Conservation (phyloP, 2,329 filamentous ascomycete species). For the Trichoderma citrinoviride region DNA sequence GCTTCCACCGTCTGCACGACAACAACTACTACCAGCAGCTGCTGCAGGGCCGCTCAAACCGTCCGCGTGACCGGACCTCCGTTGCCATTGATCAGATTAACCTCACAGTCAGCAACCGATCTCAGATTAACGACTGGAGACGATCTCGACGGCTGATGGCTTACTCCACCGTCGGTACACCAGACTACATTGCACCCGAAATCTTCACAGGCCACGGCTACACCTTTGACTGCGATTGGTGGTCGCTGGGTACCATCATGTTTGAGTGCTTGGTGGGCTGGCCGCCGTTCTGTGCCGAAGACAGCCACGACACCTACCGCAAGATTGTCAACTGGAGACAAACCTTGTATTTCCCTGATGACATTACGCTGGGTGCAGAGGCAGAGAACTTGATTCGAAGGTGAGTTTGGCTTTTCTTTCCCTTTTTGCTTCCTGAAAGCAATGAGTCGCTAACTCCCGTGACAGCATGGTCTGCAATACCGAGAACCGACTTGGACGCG, state of each 20-base stretch:
- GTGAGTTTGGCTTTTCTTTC: conserved; percentile 50
- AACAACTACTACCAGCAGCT: conserved; percentile 98
- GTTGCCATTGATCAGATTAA: conserved; percentile 98
- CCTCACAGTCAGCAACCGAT: conserved; percentile 93
- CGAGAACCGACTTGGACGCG: conserved; percentile 83
- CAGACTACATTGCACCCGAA: conserved; percentile 97
- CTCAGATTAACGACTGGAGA: conserved; percentile 98
- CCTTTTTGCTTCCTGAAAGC: neutral
- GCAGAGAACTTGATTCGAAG: conserved; percentile 90
- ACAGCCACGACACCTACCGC: conserved; percentile 94
- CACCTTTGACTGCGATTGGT: conserved; percentile 97
- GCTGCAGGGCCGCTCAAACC: conserved; percentile 73
- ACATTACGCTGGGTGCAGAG: conserved; percentile 82
- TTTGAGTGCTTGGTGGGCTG: conserved; percentile 98
- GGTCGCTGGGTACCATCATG: conserved; percentile 98
- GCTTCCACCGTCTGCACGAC: conserved; percentile 96
- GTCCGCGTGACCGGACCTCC: conserved; percentile 79
- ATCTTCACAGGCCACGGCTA: conserved; percentile 98
- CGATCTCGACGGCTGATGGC: conserved; percentile 94
- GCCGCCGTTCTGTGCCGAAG: conserved; percentile 98
- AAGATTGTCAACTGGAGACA: conserved; percentile 99
- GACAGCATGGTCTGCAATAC: conserved; percentile 86
- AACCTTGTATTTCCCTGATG: conserved; percentile 93
- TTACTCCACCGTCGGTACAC: conserved; percentile 96
- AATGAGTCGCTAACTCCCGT: neutral